Evolutionary conservation across 1,284 basidiomycete species (phyloP).

Genomic region (Ustilago hordei): DNA sequence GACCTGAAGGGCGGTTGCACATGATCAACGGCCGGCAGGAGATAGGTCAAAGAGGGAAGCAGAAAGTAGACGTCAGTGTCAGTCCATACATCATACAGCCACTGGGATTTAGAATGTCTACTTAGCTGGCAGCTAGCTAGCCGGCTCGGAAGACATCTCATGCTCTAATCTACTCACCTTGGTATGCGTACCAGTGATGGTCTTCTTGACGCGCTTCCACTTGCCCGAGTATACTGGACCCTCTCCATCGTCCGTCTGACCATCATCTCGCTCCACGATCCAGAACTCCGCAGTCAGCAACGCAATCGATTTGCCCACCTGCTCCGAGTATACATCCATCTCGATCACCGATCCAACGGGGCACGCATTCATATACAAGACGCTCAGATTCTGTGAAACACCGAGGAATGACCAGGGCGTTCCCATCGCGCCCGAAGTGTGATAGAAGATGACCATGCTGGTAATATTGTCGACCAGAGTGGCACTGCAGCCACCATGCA

Average conservation of each 20-base stretch:
- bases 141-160: not conserved
- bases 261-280: constrained; percentile 45
- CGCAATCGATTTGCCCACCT: constrained; percentile 54
- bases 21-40: not conserved
- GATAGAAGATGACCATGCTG: constrained; percentile 48
- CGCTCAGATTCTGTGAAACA: constrained; percentile 62
- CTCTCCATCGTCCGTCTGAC: constrained; percentile 29
- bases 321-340: constrained; percentile 52
- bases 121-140: not conserved
- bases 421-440: constrained; percentile 47
- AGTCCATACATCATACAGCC: no score
- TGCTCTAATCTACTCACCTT: constrained; percentile 31
- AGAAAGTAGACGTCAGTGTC: not conserved
- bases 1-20: constrained; percentile 13
- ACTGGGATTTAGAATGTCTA: not conserved
- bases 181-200: constrained; percentile 54
- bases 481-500: constrained; percentile 60
- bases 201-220: constrained; percentile 47
- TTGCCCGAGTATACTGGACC: constrained; percentile 34
- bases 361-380: constrained; percentile 60
- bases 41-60: not conserved
- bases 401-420: constrained; percentile 64
- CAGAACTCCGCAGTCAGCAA: constrained; percentile 58
- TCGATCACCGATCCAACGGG: constrained; percentile 61
- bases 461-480: constrained; percentile 60